phyloP scores from a whole-genome alignment of 805 yeast species.

The Yarrowia sp. region DNA sequence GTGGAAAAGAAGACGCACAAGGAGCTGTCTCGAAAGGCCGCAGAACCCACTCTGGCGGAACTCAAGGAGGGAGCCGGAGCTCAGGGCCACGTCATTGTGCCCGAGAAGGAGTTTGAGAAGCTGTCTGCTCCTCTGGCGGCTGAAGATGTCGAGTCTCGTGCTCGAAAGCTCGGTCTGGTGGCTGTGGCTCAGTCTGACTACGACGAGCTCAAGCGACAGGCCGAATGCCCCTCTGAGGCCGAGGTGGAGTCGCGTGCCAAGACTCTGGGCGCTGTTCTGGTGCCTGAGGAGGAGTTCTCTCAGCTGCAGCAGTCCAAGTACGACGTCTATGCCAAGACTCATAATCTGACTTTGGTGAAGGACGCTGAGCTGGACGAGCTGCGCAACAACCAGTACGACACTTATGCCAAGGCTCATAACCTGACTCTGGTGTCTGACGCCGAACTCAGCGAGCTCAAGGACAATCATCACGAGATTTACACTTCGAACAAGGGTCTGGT shows the following conservation, averaged over 20 bases:
- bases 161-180: constrained; percentile 27
- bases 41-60: constrained; percentile 34
- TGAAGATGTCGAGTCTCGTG: constrained; percentile 27
- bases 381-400: background rate
- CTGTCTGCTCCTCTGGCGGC: constrained; percentile 31
- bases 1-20: constrained; percentile 30
- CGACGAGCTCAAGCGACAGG: constrained; percentile 29
- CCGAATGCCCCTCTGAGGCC: constrained; percentile 29
- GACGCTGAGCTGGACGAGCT: background rate
- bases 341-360: background rate
- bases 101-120: constrained; percentile 38
- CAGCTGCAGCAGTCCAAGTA: background rate
- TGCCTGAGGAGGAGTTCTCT: constrained; percentile 27
- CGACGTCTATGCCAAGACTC: background rate
- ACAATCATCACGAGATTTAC: constrained; percentile 19
- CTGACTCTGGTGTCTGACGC: constrained; percentile 25
- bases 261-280: constrained; percentile 12
- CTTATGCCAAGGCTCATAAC: background rate
- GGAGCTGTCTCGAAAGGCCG: background rate
- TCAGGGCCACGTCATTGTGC: constrained; percentile 39
- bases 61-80: constrained; percentile 37
- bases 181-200: constrained; percentile 30
- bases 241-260: constrained; percentile 27
- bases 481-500: constrained; percentile 28
- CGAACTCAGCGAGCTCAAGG: constrained; percentile 30